These are phyloP conservation scores for Artemisia tridentata DNA, from an alignment of 129 eudicot species.

Conservation along the genomic window DNA sequence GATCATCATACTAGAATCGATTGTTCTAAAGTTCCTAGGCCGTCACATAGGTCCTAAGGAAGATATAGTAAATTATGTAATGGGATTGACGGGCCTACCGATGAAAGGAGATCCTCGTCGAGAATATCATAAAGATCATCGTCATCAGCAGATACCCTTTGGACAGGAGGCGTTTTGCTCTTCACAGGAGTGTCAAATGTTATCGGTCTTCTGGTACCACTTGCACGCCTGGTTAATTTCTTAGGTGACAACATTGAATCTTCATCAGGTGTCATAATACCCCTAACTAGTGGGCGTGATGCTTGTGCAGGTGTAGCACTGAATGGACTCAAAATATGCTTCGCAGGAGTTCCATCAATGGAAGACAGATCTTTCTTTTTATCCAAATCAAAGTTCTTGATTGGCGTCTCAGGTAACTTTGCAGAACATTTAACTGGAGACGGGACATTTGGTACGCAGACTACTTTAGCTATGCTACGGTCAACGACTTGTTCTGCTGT, in stretches of 20 bases:
- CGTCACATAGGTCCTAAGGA: too few relatives aligned
- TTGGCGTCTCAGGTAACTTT: constrained; percentile 47
- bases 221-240: constrained; percentile 50
- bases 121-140: constrained; percentile 41
- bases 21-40: too few relatives aligned
- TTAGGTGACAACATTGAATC: constrained; percentile 36
- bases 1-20: too few relatives aligned
- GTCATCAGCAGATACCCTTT: constrained; percentile 14
- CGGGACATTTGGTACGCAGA: constrained; percentile 15
- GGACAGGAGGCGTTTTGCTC: constrained; percentile 25
- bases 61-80: not conserved
- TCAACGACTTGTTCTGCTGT: constrained; percentile 16
- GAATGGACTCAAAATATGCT: constrained; percentile 48
- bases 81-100: constrained; percentile 42
- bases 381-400: constrained; percentile 32
- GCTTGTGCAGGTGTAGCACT: constrained; percentile 59
- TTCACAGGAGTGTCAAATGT: constrained; percentile 56
- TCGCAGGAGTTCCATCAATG: constrained; percentile 41
- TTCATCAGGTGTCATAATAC: constrained; percentile 56
- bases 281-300: constrained; percentile 44
- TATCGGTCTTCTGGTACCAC: constrained; percentile 43
- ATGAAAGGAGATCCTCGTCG: constrained; percentile 45
- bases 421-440: constrained; percentile 21
- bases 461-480: constrained; percentile 10
- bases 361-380: constrained; percentile 27